Conservation (phyloP, 1,139 yeast genomes). For the Kodamaea sp. region DNA sequence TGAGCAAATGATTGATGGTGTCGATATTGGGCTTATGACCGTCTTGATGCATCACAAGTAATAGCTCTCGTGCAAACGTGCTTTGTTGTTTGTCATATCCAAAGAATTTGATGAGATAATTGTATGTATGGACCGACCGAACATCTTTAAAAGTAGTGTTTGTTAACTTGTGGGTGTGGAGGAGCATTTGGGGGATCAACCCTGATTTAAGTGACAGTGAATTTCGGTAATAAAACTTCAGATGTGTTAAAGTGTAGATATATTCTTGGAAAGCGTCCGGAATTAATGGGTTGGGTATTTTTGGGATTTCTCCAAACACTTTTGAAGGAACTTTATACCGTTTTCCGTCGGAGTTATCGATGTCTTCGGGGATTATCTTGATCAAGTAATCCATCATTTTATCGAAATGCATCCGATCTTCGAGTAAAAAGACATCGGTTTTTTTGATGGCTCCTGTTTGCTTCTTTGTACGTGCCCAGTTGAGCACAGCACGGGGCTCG, state of each 20-base stretch:
- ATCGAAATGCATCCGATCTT: conserved; percentile 28
- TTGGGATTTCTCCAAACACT: conserved; percentile 32
- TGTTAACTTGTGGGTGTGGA: conserved; percentile 38
- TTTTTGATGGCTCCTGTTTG: conserved; percentile 12
- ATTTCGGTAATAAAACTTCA: conserved; percentile 30
- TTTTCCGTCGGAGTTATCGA: conserved; percentile 6
- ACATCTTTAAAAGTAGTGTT: conserved; percentile 27
- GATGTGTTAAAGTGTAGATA: conserved; percentile 37
- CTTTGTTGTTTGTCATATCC: conserved; percentile 43
- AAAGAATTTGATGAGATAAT: conserved; percentile 40
- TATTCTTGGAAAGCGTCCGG: conserved; percentile 33
- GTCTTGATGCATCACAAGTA: conserved; percentile 42
- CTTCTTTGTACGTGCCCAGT: conserved; percentile 25
- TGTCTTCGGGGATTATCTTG: conserved; percentile 32
- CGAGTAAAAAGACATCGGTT: conserved; percentile 24
- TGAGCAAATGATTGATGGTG: conserved; percentile 38
- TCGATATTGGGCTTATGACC: conserved; percentile 41
- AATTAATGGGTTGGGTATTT: conserved; percentile 28
- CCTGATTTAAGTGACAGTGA: conserved; percentile 38
- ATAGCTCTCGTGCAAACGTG: conserved; percentile 39
- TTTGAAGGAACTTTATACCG: conserved; percentile 7
- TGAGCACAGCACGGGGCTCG: conserved; percentile 19
- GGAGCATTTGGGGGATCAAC: conserved; percentile 35
- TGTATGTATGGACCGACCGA: conserved; percentile 38
- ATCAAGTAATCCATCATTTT: conserved; percentile 32